Percentiles rank a stretch among this genome's conserved stretches.
These are phyloP conservation scores for Trichaptum fuscoviolaceum DNA, from an alignment of 768 basidiomycete genomes.

Conservation along the genomic window DNA sequence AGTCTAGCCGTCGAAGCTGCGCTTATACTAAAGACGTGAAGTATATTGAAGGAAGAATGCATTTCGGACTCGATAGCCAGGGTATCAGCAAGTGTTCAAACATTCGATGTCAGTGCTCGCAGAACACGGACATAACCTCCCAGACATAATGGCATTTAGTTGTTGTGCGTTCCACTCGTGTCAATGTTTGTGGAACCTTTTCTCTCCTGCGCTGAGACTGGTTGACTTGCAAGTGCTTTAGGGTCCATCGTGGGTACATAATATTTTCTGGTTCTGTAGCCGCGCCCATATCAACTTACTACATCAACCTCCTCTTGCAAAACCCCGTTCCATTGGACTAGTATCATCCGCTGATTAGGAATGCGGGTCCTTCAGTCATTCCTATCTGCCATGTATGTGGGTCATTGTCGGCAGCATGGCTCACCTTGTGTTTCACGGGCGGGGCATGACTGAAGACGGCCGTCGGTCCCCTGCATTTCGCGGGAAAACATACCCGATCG, in stretches of 20 bases:
- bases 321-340: neutral
- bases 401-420: no score
- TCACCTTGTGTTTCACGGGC: no score
- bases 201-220: neutral
- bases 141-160: neutral
- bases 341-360: neutral
- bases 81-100: neutral
- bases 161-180: neutral
- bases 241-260: neutral
- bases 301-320: neutral
- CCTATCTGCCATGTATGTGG: no score
- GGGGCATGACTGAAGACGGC: no score
- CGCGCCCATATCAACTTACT: neutral
- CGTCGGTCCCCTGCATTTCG: no score
- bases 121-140: neutral
- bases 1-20: neutral
- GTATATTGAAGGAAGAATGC: neutral
- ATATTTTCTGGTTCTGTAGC: neutral
- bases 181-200: neutral
- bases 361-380: neutral
- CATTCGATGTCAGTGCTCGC: neutral
- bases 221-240: neutral
- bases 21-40: neutral
- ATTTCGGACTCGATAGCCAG: neutral
- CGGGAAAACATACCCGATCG: no score